These are phyloP conservation scores for Fusarium coicis DNA, from an alignment of 2,329 filamentous ascomycete genomes.

Conservation along the genomic window DNA sequence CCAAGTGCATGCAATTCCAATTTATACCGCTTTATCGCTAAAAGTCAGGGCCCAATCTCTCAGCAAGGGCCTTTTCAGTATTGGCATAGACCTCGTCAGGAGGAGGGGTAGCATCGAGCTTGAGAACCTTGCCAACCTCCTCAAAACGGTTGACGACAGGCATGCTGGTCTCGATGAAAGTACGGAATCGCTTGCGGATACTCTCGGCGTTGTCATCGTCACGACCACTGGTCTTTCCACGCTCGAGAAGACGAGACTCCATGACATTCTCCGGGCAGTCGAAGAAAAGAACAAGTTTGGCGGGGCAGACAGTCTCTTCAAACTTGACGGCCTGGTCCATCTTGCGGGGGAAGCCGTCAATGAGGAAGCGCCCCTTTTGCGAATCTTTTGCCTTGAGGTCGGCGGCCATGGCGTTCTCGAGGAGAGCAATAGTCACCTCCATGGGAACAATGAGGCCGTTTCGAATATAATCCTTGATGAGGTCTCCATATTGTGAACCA, in stretches of 20 bases:
- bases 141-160: constrained; percentile 91
- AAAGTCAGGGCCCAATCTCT: constrained; percentile 57
- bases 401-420: constrained; percentile 91
- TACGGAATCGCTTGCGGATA: constrained; percentile 95
- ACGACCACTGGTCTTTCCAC: constrained; percentile 91
- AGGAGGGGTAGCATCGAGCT: constrained; percentile 75
- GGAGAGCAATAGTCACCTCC: constrained; percentile 93
- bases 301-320: constrained; percentile 86
- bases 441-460: constrained; percentile 98
- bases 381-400: constrained; percentile 64
- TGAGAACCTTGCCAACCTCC: constrained; percentile 80
- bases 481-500: constrained; percentile 87
- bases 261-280: constrained; percentile 92
- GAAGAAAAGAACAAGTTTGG: constrained; percentile 90
- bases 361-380: constrained; percentile 76
- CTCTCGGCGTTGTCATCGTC: constrained; percentile 94
- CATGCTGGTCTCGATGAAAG: constrained; percentile 96
- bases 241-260: constrained; percentile 83
- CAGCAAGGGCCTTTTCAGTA: constrained; percentile 62
- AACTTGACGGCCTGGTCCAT: constrained; percentile 97
- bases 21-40: constrained; percentile 25
- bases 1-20: constrained; percentile 22
- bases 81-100: constrained; percentile 71
- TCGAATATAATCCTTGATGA: constrained; percentile 94
- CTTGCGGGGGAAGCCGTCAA: constrained; percentile 91